Evolutionary conservation across 129 eudicot species (phyloP).

Genomic region (Tagetes patula): DNA sequence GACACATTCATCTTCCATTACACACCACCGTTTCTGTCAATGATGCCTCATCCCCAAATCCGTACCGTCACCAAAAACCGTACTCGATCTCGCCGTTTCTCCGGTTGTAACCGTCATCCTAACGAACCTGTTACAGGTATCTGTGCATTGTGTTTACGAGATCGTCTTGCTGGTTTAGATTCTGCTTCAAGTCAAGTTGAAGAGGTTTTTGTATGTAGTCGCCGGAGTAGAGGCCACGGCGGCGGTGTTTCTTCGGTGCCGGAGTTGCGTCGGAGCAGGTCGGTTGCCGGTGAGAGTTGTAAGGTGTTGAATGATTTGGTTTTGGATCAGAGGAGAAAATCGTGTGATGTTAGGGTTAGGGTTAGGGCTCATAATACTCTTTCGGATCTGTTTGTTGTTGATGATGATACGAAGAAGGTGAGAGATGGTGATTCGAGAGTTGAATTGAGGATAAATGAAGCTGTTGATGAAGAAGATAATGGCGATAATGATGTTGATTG

Average conservation of each 20-base stretch:
- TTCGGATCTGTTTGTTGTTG: constrained; percentile 47
- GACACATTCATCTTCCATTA: constrained; percentile 16
- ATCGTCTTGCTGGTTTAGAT: constrained; percentile 79
- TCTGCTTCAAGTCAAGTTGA: constrained; percentile 22
- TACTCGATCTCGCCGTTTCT: constrained; percentile 56
- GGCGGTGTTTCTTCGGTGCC: constrained; percentile 28
- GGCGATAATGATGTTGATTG: constrained; percentile 16
- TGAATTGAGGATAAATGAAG: constrained; percentile 37
- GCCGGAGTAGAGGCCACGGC: background rate
- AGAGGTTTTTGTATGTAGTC: constrained; percentile 2
- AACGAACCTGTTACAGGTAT: constrained; percentile 67
- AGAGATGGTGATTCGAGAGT: background rate
- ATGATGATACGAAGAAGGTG: constrained; percentile 39
- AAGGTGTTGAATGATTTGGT: background rate
- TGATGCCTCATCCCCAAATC: constrained; percentile 40
- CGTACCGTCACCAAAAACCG: constrained; percentile 47
- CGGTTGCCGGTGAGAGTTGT: constrained; percentile 43
- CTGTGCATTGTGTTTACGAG: constrained; percentile 85
- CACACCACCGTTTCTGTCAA: constrained; percentile 20
- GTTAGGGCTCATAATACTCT: constrained; percentile 52
- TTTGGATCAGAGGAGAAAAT: constrained; percentile 39
- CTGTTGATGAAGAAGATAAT: background rate
- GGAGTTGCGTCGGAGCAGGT: constrained; percentile 81
- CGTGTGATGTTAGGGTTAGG: constrained; percentile 69
- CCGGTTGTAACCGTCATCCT: constrained; percentile 92